These are phyloP conservation scores for Salix arbutifolia DNA, from an alignment of 345 rosid genomes.

Conservation along the genomic window DNA sequence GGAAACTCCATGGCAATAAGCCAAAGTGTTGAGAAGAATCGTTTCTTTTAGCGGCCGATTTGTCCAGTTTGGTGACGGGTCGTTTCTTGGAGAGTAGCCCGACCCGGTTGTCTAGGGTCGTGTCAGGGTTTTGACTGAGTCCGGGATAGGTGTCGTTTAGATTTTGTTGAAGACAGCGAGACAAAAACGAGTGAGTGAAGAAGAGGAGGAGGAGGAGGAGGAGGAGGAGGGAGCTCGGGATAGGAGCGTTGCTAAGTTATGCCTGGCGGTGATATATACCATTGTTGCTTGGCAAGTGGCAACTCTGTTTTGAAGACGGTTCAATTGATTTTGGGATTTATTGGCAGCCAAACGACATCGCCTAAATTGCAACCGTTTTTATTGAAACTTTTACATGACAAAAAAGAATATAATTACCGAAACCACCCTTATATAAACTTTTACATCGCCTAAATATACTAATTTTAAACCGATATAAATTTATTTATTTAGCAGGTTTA, in stretches of 20 bases:
- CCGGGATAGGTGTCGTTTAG: constrained; percentile 20
- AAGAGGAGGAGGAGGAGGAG: not conserved
- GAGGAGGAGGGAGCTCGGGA: constrained; percentile 27
- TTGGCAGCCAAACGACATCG: too few species aligned
- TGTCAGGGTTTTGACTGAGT: constrained; percentile 27
- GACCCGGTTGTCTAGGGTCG: constrained; percentile 66
- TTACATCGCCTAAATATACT: too few species aligned
- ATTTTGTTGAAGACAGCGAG: constrained; percentile 36
- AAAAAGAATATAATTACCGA: too few species aligned
- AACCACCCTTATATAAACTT: too few species aligned
- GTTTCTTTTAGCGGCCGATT: constrained; percentile 91
- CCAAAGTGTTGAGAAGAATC: constrained; percentile 90
- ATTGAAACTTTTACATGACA: too few species aligned
- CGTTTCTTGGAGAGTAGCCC: constrained; percentile 80
- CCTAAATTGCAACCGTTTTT: not conserved
- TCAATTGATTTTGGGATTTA: not conserved
- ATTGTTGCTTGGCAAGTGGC: constrained; percentile 22
- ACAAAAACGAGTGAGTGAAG: constrained; percentile 44
- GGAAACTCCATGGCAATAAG: constrained; percentile 87
- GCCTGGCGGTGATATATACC: constrained; percentile 56
- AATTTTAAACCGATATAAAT: too few species aligned
- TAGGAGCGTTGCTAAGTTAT: constrained; percentile 38
- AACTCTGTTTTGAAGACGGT: not conserved
- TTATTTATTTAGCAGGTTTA: too few species aligned
- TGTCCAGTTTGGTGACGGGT: constrained; percentile 90